A percentile compares a stretch with the other conserved stretches of the same genome.
These are phyloP conservation scores for Xylariaceae sp. DNA, from an alignment of 2,329 filamentous ascomycete genomes.

Conservation along the genomic window DNA sequence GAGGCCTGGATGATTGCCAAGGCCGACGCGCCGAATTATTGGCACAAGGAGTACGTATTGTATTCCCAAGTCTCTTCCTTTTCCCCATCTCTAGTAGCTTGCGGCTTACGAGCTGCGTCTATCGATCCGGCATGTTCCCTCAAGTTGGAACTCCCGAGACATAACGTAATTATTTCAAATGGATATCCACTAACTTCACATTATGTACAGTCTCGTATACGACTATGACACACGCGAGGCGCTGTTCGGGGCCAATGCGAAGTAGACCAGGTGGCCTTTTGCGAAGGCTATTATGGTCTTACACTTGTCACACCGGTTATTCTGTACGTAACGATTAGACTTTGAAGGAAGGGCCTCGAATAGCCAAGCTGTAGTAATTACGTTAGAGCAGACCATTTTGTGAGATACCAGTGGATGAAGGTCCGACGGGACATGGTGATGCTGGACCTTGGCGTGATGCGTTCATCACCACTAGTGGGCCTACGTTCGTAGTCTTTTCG, in stretches of 20 bases:
- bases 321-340: background rate
- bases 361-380: background rate
- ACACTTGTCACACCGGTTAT: background rate
- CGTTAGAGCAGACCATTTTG: background rate
- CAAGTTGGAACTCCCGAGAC: too few relatives aligned
- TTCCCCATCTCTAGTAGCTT: too few relatives aligned
- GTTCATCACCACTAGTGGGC: too few relatives aligned
- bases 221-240: conserved; percentile 65
- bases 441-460: too few relatives aligned
- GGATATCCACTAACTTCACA: too few relatives aligned
- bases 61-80: too few relatives aligned
- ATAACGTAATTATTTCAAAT: too few relatives aligned
- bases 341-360: background rate
- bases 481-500: too few relatives aligned
- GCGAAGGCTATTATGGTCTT: background rate
- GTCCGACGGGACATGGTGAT: too few relatives aligned
- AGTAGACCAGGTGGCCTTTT: conserved; percentile 28
- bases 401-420: too few relatives aligned
- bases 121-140: too few relatives aligned
- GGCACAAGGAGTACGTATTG: conserved; percentile 52
- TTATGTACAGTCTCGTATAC: conserved; percentile 53
- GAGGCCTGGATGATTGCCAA: conserved; percentile 77
- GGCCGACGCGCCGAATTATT: conserved; percentile 54
- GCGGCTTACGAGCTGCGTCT: too few relatives aligned
- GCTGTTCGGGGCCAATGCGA: conserved; percentile 54